Base-by-base conservation (phyloP, 2,329 filamentous ascomycete genomes). In the Cercospora brassicicola region DNA sequence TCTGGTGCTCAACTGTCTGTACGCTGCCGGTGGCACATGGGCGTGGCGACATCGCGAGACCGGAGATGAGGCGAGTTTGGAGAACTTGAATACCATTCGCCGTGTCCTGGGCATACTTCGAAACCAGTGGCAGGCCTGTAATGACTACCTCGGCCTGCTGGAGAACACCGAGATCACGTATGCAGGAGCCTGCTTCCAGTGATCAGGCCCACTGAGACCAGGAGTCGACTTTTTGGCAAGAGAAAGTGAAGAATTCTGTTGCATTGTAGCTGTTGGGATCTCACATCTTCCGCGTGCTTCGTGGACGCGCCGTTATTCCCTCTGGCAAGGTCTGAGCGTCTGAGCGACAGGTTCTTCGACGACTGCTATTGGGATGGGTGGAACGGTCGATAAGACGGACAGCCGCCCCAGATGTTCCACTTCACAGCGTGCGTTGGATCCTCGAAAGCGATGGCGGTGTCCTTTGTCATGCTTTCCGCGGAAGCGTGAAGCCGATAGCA, bases 41-140 rank as follows among this genome's bases (percentile, higher is more conserved):
- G 67, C 69, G 2, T 73, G 69, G 67, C 69, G 68, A 36, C 57
- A 67, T 23, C 51, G 69, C 36, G 71, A 73, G 69, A 71, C 66
- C 33, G 62, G 65, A 7, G 66, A 57, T 2, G 62, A 65, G 9
- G n/a, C 23, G 18, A 59, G 69, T 60, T 62, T 72, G 3, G 28
- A 48, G 4, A 62, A 64, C 15, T 33, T 72, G 42, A 60, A 66
- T 11, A 45, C 59, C 2, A 42, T 72, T 26, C 61, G 70, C 36
- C 56, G 30, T 11, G 57, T 42, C 7, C 42, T 66, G 8, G 28
- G 15, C 39, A 36, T 26, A n/a, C 26, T 66, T 28, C 42, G 45
- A 36, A 55, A 30, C 20, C 64, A 66, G 28, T 61, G 57, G 42
- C 57, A 66, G 10, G 57, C 64, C 36, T 42, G 39, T 26, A 61